Evolutionary conservation across 176 grass and related monocot genomes (phyloP).

Genomic region (Zoysia japonica): DNA sequence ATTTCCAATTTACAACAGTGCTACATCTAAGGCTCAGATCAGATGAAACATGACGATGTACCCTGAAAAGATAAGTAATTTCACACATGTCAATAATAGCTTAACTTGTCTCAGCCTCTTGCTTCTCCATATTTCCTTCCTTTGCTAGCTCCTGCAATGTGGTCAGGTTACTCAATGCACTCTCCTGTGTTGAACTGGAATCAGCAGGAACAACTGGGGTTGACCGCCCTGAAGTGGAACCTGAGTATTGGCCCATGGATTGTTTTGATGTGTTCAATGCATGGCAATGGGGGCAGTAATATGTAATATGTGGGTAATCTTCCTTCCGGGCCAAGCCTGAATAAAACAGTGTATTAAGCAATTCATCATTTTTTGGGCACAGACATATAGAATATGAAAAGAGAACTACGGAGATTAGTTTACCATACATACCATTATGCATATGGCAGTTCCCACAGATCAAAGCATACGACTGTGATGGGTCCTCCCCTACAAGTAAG

Average conservation of each 20-base stretch:
- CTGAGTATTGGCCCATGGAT: conserved; percentile 44
- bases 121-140: conserved; percentile 38
- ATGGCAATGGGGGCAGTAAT: conserved; percentile 90
- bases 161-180: conserved; percentile 50
- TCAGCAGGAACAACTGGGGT: conserved; percentile 48
- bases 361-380: background rate
- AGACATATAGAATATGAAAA: background rate
- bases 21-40: conserved; percentile 42
- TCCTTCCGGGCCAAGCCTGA: conserved; percentile 91
- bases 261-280: conserved; percentile 71
- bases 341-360: conserved; percentile 22
- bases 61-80: conserved; percentile 38
- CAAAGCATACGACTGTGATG: conserved; percentile 88
- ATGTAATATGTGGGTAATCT: conserved; percentile 81
- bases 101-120: conserved; percentile 33
- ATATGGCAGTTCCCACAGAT: conserved; percentile 96
- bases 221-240: conserved; percentile 45
- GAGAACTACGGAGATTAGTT: background rate
- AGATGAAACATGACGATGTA: conserved; percentile 37
- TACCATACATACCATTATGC: conserved; percentile 77
- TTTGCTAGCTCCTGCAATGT: conserved; percentile 27
- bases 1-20: conserved; percentile 60
- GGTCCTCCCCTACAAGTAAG: conserved; percentile 91
- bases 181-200: conserved; percentile 33
- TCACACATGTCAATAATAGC: conserved; percentile 32